Base-by-base conservation (phyloP, 768 basidiomycete species). In the Termitomyces sp. region DNA sequence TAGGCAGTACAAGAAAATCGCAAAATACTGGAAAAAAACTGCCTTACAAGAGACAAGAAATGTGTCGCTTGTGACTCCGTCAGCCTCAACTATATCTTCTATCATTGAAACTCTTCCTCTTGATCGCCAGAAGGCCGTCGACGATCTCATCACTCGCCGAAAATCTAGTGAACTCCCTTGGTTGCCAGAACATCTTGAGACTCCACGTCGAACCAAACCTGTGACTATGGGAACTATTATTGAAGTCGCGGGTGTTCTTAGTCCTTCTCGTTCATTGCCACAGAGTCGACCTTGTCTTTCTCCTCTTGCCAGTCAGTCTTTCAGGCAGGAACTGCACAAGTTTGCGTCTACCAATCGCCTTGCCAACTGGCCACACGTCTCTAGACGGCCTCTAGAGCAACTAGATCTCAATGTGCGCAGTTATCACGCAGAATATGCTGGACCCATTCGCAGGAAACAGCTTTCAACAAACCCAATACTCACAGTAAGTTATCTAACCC, bases 1-100 rank as follows among this genome's bases (percentile, higher is more conserved):
- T 47, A 73, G 70, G 38, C 69, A 74, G 43, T 81, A 75, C 76
- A 79, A 78, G 64, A 71, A 67, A 26, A 63, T 73, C 12, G 78
- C 77, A 17, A 67, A 72, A 49, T 70, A 59, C 30, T 81, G 80
- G 78, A 79, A 79, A 63, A 70, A 64, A 21, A 64, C 72, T 12
- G 78, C 78, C 17, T 64, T 71, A 52, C 67, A 68, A 58, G 61
- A 63, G 3, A 60, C 59, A 19, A 60, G 56, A 23, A 64, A 67
- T n/a, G 48, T 54, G 37, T 56, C 62, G 37, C 56, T 69, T 23
- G 66, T 75, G 41, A 76, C 76, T 0, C 75, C 75, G 38, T 77
- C 75, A 12, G 64, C 66, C 11, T 77, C 76, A 42, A 65, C 64
- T 35, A 69, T 77, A 15, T 76, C 76, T 31, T 72, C 73, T 0